Evolutionary conservation across 139 green algal genomes (phyloP).

Genomic region (Marvania coccoides): DNA sequence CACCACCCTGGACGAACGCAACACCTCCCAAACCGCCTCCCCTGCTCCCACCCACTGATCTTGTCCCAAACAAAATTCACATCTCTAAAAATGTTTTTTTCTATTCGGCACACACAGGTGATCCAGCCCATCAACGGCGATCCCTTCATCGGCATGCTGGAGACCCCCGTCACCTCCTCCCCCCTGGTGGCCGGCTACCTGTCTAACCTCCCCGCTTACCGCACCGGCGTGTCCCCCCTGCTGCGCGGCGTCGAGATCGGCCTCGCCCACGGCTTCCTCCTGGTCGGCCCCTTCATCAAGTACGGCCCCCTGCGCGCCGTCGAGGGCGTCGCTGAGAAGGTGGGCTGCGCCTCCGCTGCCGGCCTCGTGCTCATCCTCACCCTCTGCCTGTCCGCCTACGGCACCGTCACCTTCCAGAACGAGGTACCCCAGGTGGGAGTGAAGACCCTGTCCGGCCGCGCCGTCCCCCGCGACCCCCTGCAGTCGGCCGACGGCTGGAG

Average conservation of each 20-base stretch:
- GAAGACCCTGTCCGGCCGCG: constrained; percentile 88
- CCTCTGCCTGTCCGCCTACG: constrained; percentile 86
- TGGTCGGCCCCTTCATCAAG: constrained; percentile 97
- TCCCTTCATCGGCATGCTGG: constrained; percentile 94
- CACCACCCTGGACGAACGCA: no score
- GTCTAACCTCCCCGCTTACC: constrained; percentile 94
- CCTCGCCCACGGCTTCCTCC: constrained; percentile 91
- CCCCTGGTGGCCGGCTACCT: constrained; percentile 87
- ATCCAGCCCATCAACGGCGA: constrained; percentile 93
- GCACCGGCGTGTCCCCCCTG: constrained; percentile 81
- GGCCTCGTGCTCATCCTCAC: constrained; percentile 91
- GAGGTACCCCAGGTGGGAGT: constrained; percentile 49
- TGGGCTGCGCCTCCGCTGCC: constrained; percentile 76
- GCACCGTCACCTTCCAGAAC: constrained; percentile 80
- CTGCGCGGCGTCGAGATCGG: constrained; percentile 96
- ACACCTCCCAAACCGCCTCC: no score
- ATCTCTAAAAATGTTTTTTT: not conserved
- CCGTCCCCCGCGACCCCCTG: constrained; percentile 54
- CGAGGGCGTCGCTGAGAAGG: constrained; percentile 70
- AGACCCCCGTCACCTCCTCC: constrained; percentile 93
- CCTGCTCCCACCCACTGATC: no score
- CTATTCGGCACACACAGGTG: no score
- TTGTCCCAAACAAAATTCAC: no score
- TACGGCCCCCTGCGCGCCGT: constrained; percentile 79
- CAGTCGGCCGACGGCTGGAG: constrained; percentile 67